Conservation (phyloP, 2,329 filamentous ascomycete genomes). For the Verticillium nonalfalfae region DNA sequence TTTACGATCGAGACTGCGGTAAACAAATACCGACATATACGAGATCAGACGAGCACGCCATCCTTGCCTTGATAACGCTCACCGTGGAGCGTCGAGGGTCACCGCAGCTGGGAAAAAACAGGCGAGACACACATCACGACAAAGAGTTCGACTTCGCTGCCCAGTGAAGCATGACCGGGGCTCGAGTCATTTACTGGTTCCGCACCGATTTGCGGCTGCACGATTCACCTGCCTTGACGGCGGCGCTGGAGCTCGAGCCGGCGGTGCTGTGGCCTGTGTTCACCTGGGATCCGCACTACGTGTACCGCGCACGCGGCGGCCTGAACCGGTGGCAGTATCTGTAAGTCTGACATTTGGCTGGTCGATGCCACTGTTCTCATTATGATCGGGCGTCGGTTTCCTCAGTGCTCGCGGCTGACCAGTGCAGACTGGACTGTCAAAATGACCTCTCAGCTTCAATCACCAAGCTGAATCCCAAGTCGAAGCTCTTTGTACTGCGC, state of each 20-base stretch:
- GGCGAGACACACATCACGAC: background rate
- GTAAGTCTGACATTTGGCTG: conserved; percentile 22
- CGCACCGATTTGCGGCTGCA: conserved; percentile 72
- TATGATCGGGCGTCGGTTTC: background rate
- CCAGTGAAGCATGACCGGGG: background rate
- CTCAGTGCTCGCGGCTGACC: background rate
- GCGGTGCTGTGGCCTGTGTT: conserved; percentile 68
- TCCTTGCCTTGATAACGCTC: too few species aligned
- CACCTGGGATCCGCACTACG: conserved; percentile 77
- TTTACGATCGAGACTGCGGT: too few species aligned
- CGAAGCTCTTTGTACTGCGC: conserved; percentile 64
- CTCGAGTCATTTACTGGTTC: conserved; percentile 67
- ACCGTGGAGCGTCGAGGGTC: too few species aligned
- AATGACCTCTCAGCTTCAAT: conserved; percentile 62
- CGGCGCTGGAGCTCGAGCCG: conserved; percentile 64
- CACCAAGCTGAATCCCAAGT: conserved; percentile 61
- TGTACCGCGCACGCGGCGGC: conserved; percentile 64
- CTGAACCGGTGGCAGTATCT: conserved; percentile 71
- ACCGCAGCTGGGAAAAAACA: too few species aligned
- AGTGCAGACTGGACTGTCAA: conserved; percentile 61
- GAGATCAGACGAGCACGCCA: too few species aligned
- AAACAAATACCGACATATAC: too few species aligned
- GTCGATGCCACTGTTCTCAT: background rate
- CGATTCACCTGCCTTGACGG: conserved; percentile 67
- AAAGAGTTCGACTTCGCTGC: background rate